Base-by-base conservation (phyloP, 2,329 filamentous ascomycete species). In the Aspergillus carbonarius region DNA sequence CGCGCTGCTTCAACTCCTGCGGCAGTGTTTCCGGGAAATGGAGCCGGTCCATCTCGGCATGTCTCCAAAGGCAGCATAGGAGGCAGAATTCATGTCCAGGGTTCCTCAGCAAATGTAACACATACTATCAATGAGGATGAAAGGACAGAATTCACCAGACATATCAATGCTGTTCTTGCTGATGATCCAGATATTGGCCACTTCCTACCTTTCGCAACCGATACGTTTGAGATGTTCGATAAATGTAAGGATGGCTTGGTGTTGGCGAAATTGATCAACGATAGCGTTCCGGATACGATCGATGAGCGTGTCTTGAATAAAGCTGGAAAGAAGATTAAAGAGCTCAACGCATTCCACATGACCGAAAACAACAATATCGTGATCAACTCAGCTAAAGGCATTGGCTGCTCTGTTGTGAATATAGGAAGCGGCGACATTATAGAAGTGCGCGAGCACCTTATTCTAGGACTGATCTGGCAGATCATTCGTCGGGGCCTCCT, bases 281-380 rank as follows among this genome's bases (percentile, higher is more conserved):
- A 99, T 82, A 97, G 93, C 75, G 95, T 99, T 23, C 93, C 95
- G 4, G 95, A 99, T 79, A 99, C 95, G 47, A 99, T 99, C 71
- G 95, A 99, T 72, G 95, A 99, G 81, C 95, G 95, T 85, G 95
- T 99, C 23, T 78, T 99, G 74, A 99, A 99, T 79, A 84, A 92
- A 59, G 82, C 89, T 0, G 95, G 93, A 58, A 91, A 85, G 79
- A 97, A 96, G 82, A 92, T 91, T 78, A 97, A 96, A 84, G 86
- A 85, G 65, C 82, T 99, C 63, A 99, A 99, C 74, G 92, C 93
- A 47, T 99, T 99, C 82, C 95, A 99, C 75, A 98, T 98, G 92
- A 97, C 93, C 3, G 95, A 99, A 79, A 99, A 99, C 83, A 99
- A 98, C 86, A 99, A 99, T 78, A 97, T 99, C 68, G 95, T 98